These are phyloP conservation scores for Hysterangium stoloniferum DNA, from an alignment of 768 basidiomycete genomes.

Conservation along the genomic window DNA sequence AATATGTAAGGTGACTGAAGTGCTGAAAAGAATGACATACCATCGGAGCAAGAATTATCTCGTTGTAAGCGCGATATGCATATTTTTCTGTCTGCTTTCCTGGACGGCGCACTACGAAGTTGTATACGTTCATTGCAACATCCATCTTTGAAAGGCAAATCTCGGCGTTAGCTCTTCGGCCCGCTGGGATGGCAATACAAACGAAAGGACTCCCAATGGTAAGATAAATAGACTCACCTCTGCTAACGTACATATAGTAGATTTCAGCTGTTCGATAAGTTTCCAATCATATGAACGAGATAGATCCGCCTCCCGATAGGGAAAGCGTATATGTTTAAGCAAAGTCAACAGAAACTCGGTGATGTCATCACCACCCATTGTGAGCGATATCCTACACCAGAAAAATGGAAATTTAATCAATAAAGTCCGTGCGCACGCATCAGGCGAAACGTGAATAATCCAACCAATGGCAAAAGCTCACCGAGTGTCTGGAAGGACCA, in stretches of 20 bases:
- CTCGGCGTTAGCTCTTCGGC: too few species aligned
- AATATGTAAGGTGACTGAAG: not conserved
- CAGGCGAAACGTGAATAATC: not conserved
- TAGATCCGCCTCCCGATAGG: constrained; percentile 79
- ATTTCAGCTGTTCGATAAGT: constrained; percentile 88
- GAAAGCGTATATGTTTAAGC: constrained; percentile 74
- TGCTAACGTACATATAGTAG: constrained; percentile 71
- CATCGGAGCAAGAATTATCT: constrained; percentile 91
- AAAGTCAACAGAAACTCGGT: constrained; percentile 82
- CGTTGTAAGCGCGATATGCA: constrained; percentile 86
- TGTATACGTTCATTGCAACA: constrained; percentile 84
- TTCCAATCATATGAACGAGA: constrained; percentile 77
- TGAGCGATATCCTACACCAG: constrained; percentile 58
- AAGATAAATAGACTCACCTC: constrained; percentile 52
- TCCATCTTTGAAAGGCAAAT: constrained; percentile 49
- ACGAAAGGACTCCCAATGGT: not conserved
- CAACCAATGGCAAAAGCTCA: constrained; percentile 23
- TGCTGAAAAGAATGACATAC: constrained; percentile 34
- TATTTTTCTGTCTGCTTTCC: constrained; percentile 78
- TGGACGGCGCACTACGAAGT: constrained; percentile 79
- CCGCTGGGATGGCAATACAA: too few species aligned
- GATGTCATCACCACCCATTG: constrained; percentile 92
- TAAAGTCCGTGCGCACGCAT: too few species aligned
- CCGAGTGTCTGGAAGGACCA: constrained; percentile 85
- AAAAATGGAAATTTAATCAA: not conserved